Base-by-base conservation (phyloP, 345 rosid species). In the Linum usitatissimum region DNA sequence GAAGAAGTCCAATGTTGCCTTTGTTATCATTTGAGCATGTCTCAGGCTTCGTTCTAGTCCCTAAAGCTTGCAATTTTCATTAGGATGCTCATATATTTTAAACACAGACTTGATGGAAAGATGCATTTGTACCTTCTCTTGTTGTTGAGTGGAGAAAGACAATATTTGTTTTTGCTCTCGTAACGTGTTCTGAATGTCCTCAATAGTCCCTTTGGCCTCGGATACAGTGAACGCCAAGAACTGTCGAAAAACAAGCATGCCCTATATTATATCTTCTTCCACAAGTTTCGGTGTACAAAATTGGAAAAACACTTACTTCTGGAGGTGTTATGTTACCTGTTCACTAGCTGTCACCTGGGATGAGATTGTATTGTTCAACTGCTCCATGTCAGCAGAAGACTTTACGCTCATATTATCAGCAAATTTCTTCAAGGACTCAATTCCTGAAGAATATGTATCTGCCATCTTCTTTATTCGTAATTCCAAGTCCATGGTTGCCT, bases 401-500 rank as follows among this genome's bases (percentile, higher is more conserved):
- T 84, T 84, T 55, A 5, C 63, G 54, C 78, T 81, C 69, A 87
- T 59, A 66, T 64, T 66, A 51, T 75, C 73, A 66, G 80, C 82
- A n/a, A 80, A 79, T 7, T 81, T 80, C 73, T 75, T 85, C 73
- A 92, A 71, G 51, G 78, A 66, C 62, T 64, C 65, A 30, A 80
- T 53, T 31, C 95, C 95, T 63, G 83, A 83, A 48, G 78, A 66
- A 65, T 65, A 75, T n/a, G 78, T 78, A 63, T 84, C 79, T 64
- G 70, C 59, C 81, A 83, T 78, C 70, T 71, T 83, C 65, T 73
- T 70, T 12, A 87, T 78, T 77, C 79, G 85, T 63, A 78, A 77
- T 72, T 76, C 81, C 77, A 92, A 70, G 66, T 55, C 63, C 6
- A 74, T 64, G 45, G 88, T 84, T 70, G 85, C 93, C 98, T 92